Evolutionary conservation across 2,329 filamentous ascomycete genomes (phyloP).

Genomic region (Botrytis porri): DNA sequence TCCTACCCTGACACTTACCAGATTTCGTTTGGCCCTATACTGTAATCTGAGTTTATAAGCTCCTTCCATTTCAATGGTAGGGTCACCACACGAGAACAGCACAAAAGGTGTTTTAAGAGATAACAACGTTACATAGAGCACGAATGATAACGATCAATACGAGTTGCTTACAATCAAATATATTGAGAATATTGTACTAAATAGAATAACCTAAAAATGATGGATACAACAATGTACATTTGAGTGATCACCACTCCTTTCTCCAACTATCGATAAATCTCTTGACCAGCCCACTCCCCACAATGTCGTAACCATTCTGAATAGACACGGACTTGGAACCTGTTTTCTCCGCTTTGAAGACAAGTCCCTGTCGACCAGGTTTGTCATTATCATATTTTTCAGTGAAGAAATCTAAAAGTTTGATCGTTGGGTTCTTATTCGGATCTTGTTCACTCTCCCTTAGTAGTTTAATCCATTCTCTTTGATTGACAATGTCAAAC

Average conservation of each 20-base stretch:
- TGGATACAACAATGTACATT: neutral
- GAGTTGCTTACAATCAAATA: neutral
- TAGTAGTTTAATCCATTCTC: constrained; percentile 47
- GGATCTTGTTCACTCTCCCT: constrained; percentile 48
- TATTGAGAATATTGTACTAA: neutral
- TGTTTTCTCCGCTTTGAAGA: constrained; percentile 42
- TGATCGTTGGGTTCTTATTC: constrained; percentile 49
- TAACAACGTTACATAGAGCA: neutral
- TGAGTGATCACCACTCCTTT: constrained; percentile 12
- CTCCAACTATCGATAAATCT: constrained; percentile 41
- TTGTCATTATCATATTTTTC: constrained; percentile 49
- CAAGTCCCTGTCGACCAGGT: constrained; percentile 40
- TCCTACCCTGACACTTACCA: neutral
- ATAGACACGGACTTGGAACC: constrained; percentile 31
- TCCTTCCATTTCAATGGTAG: neutral
- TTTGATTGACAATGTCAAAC: constrained; percentile 44
- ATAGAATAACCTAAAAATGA: neutral
- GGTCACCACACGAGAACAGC: neutral
- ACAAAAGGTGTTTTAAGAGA: neutral
- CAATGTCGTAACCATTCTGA: constrained; percentile 39
- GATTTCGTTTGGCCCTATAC: neutral
- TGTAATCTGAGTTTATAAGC: neutral
- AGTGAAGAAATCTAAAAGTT: constrained; percentile 51
- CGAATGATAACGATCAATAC: neutral
- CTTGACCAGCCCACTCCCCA: constrained; percentile 40